Evolutionary conservation across 805 yeast species (phyloP).

Genomic region (Teunomyces lycoperdinae): DNA sequence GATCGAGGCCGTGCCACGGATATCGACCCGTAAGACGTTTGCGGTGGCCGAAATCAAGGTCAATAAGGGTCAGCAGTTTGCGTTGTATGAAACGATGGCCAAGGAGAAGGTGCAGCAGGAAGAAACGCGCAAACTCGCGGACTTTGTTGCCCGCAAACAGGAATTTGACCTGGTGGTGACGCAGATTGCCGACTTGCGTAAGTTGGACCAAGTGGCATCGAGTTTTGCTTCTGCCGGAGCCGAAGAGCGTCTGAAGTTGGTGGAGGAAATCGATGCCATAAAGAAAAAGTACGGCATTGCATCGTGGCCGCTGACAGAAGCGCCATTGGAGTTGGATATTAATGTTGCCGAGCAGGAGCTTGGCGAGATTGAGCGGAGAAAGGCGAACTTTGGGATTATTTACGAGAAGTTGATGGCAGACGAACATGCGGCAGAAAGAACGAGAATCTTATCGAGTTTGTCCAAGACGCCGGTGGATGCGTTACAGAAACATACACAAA

Average conservation of each 20-base stretch:
- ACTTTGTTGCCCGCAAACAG: constrained; percentile 48
- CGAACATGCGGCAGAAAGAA: constrained; percentile 22
- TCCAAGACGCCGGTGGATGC: constrained; percentile 32
- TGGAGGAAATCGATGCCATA: constrained; percentile 33
- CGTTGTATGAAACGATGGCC: constrained; percentile 71
- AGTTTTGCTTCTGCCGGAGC: constrained; percentile 18
- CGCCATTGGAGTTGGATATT: constrained; percentile 33
- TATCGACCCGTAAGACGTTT: constrained; percentile 78
- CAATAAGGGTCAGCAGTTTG: constrained; percentile 90
- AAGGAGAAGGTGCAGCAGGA: constrained; percentile 63
- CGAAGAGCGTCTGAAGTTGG: constrained; percentile 20
- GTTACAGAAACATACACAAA: constrained; percentile 54
- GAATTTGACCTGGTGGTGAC: constrained; percentile 24
- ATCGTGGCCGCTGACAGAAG: constrained; percentile 42
- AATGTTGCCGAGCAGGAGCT: constrained; percentile 26
- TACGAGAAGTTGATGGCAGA: constrained; percentile 31
- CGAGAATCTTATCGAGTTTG: constrained; percentile 27
- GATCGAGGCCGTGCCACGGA: constrained; percentile 83
- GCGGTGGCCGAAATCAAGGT: constrained; percentile 89
- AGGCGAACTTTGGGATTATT: constrained; percentile 25
- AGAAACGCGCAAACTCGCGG: constrained; percentile 54
- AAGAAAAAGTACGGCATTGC: constrained; percentile 36
- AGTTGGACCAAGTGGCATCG: constrained; percentile 29
- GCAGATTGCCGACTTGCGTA: constrained; percentile 37
- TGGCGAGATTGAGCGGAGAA: constrained; percentile 26